These are phyloP conservation scores for Mucuna pruriens DNA, from an alignment of 306 rosid species.

Conservation along the genomic window DNA sequence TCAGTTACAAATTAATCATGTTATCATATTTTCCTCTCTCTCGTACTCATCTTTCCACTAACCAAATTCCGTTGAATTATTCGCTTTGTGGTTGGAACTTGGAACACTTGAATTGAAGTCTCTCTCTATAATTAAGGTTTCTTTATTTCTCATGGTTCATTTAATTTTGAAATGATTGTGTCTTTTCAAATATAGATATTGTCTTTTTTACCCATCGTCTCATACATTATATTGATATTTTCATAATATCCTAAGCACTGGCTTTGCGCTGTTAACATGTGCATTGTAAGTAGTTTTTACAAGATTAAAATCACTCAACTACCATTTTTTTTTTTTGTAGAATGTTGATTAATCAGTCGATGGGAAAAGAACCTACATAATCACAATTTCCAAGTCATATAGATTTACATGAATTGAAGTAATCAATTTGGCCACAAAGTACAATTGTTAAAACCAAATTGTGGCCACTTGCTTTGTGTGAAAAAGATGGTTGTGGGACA, in stretches of 20 bases:
- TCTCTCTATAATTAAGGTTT: background rate
- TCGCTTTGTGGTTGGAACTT: background rate
- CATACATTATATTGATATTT: background rate
- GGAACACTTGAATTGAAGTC: background rate
- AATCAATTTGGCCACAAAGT: conserved; percentile 6
- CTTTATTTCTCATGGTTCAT: background rate
- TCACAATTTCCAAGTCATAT: background rate
- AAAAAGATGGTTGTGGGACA: conserved; percentile 39
- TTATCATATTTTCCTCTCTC: background rate
- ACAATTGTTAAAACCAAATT: conserved; percentile 8
- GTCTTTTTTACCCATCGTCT: background rate
- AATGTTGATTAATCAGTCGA: background rate
- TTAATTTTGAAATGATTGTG: background rate
- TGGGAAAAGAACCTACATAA: background rate
- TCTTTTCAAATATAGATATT: background rate
- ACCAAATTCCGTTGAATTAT: background rate
- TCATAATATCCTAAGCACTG: background rate
- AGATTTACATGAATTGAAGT: background rate
- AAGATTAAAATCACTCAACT: conserved; percentile 18
- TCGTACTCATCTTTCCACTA: background rate
- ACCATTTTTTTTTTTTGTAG: background rate
- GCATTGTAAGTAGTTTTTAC: conserved; percentile 12
- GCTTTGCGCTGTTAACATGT: background rate
- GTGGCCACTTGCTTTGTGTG: conserved; percentile 36
- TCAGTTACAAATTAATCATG: background rate